phyloP scores from a whole-genome alignment of 495 filamentous ascomycete genomes.

The Neurospora tetraspora region DNA sequence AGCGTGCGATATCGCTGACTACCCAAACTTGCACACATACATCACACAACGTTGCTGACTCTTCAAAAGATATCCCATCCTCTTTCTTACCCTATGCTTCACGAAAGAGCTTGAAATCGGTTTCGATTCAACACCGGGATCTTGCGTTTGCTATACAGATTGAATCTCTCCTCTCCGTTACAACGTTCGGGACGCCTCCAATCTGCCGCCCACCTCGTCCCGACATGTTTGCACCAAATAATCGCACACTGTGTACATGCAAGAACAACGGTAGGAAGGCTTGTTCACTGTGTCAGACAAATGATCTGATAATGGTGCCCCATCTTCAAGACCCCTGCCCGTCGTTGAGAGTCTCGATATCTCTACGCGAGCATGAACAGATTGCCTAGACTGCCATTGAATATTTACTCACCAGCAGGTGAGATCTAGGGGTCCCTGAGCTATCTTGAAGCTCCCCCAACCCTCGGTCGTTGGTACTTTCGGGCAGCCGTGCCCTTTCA shows the following conservation, averaged over 20 bases:
- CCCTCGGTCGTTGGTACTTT: neutral
- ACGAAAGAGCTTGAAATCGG: neutral
- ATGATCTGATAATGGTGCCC: neutral
- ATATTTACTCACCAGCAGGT: neutral
- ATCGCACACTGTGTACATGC: neutral
- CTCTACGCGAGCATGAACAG: neutral
- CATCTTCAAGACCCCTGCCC: neutral
- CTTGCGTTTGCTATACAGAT: neutral
- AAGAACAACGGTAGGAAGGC: neutral
- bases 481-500: neutral
- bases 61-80: neutral
- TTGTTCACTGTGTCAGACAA: neutral
- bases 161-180: neutral
- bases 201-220: neutral
- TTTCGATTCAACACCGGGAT: neutral
- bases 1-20: neutral
- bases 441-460: neutral
- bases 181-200: neutral
- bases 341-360: neutral
- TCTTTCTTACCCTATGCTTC: neutral
- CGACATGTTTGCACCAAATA: neutral
- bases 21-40: neutral
- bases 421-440: neutral
- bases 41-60: neutral
- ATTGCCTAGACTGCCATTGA: neutral